Base-by-base conservation (phyloP, 2,329 filamentous ascomycete genomes). In the Teratosphaeria epicoccoides region DNA sequence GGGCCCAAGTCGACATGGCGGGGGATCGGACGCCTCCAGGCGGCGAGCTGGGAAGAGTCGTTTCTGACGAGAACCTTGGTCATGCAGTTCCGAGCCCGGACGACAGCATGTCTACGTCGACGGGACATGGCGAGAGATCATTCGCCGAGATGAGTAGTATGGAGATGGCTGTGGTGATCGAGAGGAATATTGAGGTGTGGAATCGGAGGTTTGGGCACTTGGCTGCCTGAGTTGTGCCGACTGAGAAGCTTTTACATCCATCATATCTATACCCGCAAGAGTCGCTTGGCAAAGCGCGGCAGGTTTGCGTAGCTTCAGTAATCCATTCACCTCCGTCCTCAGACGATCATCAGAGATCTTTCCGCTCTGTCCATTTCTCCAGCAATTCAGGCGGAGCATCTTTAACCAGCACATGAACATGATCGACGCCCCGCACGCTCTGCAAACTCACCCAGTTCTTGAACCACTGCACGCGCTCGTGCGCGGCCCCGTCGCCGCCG, bases 161-260 rank as follows among this genome's bases (percentile, higher is more conserved):
- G 57, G 87, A 94, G 70, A 94, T 95, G 87, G 94, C 94, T 87
- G 88, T 94, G 66, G 78, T 82, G 60, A 70, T 95, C 66, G 90
- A 85, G 55, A 78, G 85, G 55, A 83, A 89, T 66, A 77, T 95
- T 62, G 44, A 46, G 44, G 44, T 46, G 29, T 59, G 55, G 56
- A 52, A 57, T 40, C 17, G 23, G 46, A 14, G 24, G 43, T 53
- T 49, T 51, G 55, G 46, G 44, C 51, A 50, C 46, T 43, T 49
- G 48, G 12, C 33, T 29, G 46, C 20, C n/a, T 48, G 28, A 28
- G 46, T 24, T 3, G 10, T 24, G 43, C 9, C n/a, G 20, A 46
- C 17, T 29, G 10, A 2, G 24, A 26, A 12, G 24, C 14, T 10
- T 28, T 33, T 28, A n/a, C n/a, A 6, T 26, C 24, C 9, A 26